These are phyloP conservation scores for Lipomyces oligophaga DNA, from an alignment of 805 yeast genomes.

Conservation along the genomic window DNA sequence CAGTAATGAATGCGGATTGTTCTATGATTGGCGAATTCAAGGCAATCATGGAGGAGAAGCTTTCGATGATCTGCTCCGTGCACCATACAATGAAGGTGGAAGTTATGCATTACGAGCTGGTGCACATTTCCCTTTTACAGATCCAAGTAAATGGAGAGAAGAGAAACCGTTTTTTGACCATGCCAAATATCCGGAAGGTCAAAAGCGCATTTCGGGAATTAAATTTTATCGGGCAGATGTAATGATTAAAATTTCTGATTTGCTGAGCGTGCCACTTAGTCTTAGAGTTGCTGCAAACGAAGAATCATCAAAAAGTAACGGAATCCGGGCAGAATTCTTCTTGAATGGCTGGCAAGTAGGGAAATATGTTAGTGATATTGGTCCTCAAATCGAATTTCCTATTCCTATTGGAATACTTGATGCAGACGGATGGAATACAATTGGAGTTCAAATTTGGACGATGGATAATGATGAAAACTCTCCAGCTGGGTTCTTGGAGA, in stretches of 20 bases:
- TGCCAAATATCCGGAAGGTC: slow-evolving; percentile 7
- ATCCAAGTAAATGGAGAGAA: slow-evolving; percentile 3
- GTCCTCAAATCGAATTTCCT: slow-evolving; percentile 24
- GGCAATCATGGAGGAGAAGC: slow-evolving; percentile 21
- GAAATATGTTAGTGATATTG: slow-evolving; percentile 15
- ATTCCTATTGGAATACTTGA: slow-evolving; percentile 21
- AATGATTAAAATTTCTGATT: slow-evolving; percentile 7
- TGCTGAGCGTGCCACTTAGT: slow-evolving; percentile 17
- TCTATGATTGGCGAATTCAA: slow-evolving; percentile 18
- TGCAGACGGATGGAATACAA: slow-evolving; percentile 11
- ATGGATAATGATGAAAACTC: slow-evolving; percentile 11
- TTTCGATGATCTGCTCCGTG: slow-evolving; percentile 19
- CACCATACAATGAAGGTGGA: slow-evolving; percentile 23
- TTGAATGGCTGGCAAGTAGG: slow-evolving; percentile 26
- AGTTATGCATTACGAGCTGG: slow-evolving; percentile 20
- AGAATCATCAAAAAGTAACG: background rate
- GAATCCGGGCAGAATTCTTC: slow-evolving; percentile 21
- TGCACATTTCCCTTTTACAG: slow-evolving; percentile 14
- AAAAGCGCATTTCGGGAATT: background rate
- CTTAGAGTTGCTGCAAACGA: slow-evolving; percentile 9
- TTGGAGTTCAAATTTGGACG: slow-evolving; percentile 18
- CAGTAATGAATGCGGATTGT: slow-evolving; percentile 1
- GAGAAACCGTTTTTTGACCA: slow-evolving; percentile 5
- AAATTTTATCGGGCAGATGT: slow-evolving; percentile 15
- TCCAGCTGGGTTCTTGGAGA: slow-evolving; percentile 10